Evolutionary conservation across 108 stramenopile species (phyloP), one percentile per base, ranked within the genome.

Genomic region (Cyclotella cryptica): DNA sequence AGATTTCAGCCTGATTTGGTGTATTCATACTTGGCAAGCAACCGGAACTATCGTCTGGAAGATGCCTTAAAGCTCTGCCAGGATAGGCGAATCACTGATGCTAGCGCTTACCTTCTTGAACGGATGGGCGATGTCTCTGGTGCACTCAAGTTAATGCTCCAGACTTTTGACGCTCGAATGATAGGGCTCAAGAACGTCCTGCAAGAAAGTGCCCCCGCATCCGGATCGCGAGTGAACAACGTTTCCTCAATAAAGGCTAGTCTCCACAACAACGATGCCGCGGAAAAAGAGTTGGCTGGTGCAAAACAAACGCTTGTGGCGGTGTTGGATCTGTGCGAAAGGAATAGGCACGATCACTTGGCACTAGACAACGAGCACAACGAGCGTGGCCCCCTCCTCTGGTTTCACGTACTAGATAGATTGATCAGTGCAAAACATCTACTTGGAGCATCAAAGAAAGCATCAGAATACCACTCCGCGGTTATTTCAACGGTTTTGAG

Each of bases 91-190:
- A 92, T 98, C 47, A 89, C 90, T 46, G 95, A 98, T 81, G 97
- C 96, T 18, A 91, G 92, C 26, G 94, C 94, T 19, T 97, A 94
- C 71, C 83, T 98, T 21, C 78, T 97, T 5, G 97, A 98, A 74
- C 74, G 90, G 30, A 92, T 88, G 83, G 97, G 96, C 14, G 93
- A 97, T 75, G 92, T 93, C 0, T 77, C 90, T 22, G 91, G 92
- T 29, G 97, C 95, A n/a, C 78, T 98, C 15, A 86, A 90, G 74
- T 70, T 96, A 9, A 93, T 92, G 69, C 76, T 96, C 22, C 84
- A 89, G 61, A 90, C 86, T 11, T 67, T 96, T 46, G 92, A 93
- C 63, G 84, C 79, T 44, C 84, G 90, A 19, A 76, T 93, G 79
- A 87, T 92, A 83, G 66, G 43, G 2, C 59, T 96, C 18, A 92